A percentile compares a stretch with the other conserved stretches of the same genome.
These are phyloP conservation scores for Staphylotrichum tortipilum DNA, from an alignment of 495 filamentous ascomycete genomes.

Conservation along the genomic window DNA sequence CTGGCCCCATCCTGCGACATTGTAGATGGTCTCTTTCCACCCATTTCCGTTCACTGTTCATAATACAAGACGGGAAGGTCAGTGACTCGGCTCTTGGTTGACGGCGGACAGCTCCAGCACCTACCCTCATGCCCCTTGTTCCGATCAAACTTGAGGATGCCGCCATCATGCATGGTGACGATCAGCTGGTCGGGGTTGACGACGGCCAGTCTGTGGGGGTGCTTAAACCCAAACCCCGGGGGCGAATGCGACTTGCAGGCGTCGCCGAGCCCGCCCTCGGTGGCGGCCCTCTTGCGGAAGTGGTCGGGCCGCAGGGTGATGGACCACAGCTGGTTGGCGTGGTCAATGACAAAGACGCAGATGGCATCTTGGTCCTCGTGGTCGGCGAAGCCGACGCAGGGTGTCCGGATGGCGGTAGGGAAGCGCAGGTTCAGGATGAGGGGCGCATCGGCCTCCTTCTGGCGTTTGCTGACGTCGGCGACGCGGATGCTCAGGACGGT, in stretches of 20 bases:
- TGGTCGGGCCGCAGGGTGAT: slow-evolving; percentile 71
- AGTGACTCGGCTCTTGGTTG: not conserved
- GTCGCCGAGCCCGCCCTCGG: slow-evolving; percentile 61
- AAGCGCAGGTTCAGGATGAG: slow-evolving; percentile 73
- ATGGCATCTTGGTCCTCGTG: slow-evolving; percentile 67
- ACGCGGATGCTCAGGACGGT: slow-evolving; percentile 74
- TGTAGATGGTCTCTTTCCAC: slow-evolving; percentile 74
- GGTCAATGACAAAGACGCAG: slow-evolving; percentile 72
- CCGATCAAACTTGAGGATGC: slow-evolving; percentile 63
- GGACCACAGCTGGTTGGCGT: slow-evolving; percentile 67
- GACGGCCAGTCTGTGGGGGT: slow-evolving; percentile 73
- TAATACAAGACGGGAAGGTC: not conserved
- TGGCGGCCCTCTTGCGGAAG: slow-evolving; percentile 57
- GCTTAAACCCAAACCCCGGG: slow-evolving; percentile 63
- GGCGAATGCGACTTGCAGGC: slow-evolving; percentile 69
- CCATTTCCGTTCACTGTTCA: slow-evolving; percentile 39
- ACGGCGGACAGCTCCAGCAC: not conserved
- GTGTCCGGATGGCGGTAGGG: slow-evolving; percentile 56
- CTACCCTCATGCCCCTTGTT: slow-evolving; percentile 59
- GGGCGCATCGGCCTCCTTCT: slow-evolving; percentile 55
- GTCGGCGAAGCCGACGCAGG: slow-evolving; percentile 75
- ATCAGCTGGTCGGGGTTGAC: slow-evolving; percentile 64
- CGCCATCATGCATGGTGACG: slow-evolving; percentile 74
- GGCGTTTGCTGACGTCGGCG: slow-evolving; percentile 68
- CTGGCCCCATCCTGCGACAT: slow-evolving; percentile 68